phyloP scores from a whole-genome alignment of 2,329 filamentous ascomycete species.

The Geoglossum cookeanum region DNA sequence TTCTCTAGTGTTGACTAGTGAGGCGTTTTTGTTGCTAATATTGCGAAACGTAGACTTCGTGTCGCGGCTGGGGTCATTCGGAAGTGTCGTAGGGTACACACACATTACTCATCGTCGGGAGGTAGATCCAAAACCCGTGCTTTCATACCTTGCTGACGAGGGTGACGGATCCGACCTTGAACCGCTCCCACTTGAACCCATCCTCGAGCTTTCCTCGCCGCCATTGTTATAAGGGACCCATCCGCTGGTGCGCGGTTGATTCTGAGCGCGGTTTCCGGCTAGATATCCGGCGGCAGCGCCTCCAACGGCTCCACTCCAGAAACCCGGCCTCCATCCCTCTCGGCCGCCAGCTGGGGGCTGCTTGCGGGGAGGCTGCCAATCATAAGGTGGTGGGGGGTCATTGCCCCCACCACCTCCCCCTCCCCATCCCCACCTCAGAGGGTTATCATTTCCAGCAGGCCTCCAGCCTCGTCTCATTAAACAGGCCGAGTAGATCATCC shows the following conservation, averaged over 20 bases:
- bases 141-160: constrained; percentile 38
- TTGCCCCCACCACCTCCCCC: constrained; percentile 27
- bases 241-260: constrained; percentile 14
- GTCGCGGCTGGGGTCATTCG: too few relatives aligned
- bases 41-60: too few relatives aligned
- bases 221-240: constrained; percentile 9
- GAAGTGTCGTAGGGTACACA: too few relatives aligned
- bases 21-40: too few relatives aligned
- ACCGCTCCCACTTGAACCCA: constrained; percentile 19
- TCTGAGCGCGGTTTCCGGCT: constrained; percentile 26
- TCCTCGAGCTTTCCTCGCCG: constrained; percentile 16
- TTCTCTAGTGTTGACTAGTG: too few relatives aligned
- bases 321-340: constrained; percentile 49
- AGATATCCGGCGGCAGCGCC: constrained; percentile 52
- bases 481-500: constrained; percentile 42
- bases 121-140: constrained; percentile 56
- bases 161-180: constrained; percentile 14
- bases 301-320: constrained; percentile 50
- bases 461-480: constrained; percentile 7
- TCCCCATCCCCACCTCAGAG: constrained; percentile 18
- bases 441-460: constrained; percentile 1
- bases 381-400: constrained; percentile 32
- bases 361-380: constrained; percentile 19
- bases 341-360: constrained; percentile 18
- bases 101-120: constrained; percentile 30